Conservation (phyloP, 2,329 filamentous ascomycete genomes). For the Rhynchosporium agropyri region DNA sequence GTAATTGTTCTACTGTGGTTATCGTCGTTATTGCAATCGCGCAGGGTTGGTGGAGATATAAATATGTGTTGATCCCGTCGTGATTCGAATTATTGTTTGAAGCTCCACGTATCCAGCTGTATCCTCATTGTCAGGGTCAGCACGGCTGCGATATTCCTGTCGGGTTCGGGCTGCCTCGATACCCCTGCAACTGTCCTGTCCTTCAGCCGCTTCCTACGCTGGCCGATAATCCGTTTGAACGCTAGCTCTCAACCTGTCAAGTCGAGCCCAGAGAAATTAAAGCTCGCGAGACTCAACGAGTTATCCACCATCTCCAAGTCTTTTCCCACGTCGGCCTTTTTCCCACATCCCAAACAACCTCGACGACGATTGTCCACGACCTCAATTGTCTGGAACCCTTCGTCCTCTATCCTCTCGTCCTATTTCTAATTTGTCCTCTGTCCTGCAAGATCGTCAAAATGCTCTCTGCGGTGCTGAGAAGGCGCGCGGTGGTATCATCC, state of each 20-base stretch:
- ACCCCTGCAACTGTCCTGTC: not conserved
- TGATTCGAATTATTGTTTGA: slow-evolving; percentile 13
- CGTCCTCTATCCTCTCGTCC: slow-evolving; percentile 25
- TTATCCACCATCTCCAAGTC: slow-evolving; percentile 26
- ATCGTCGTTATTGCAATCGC: slow-evolving; percentile 9
- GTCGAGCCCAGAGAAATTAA: slow-evolving; percentile 8
- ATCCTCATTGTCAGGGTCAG: not conserved
- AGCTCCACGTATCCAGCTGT: slow-evolving; percentile 9
- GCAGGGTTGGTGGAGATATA: not conserved
- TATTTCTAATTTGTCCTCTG: slow-evolving; percentile 27
- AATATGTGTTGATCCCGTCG: not conserved
- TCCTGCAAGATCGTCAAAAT: slow-evolving; percentile 47
- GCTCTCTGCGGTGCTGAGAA: slow-evolving; percentile 66
- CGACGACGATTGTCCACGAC: slow-evolving; percentile 33
- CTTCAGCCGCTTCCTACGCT: not conserved
- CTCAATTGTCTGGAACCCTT: slow-evolving; percentile 36
- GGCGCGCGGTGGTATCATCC: slow-evolving; percentile 58
- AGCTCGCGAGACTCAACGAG: slow-evolving; percentile 29
- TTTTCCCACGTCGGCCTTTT: slow-evolving; percentile 17
- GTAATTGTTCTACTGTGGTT: slow-evolving; percentile 18
- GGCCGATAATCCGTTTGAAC: not conserved
- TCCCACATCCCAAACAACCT: slow-evolving; percentile 24
- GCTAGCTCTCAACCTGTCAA: slow-evolving; percentile 24
- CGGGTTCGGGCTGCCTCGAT: not conserved
- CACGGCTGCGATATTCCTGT: slow-evolving; percentile 10